Conservation (phyloP, 108 stramenopile genomes). For the Stephanodiscus triporus region DNA sequence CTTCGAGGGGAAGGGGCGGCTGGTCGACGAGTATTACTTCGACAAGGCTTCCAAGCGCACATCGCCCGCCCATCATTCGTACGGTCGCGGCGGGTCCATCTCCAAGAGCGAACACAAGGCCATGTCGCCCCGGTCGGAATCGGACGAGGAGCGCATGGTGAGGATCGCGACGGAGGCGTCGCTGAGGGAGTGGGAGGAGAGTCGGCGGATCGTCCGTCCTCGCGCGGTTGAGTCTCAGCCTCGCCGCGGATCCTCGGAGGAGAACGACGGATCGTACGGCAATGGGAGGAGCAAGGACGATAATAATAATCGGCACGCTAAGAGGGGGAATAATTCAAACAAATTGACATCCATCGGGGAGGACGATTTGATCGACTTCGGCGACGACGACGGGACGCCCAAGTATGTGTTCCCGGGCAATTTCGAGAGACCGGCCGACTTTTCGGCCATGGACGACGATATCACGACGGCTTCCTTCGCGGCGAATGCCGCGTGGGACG, state of each 20-base stretch:
- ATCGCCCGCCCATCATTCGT: background rate
- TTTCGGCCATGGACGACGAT: slow-evolving; percentile 52
- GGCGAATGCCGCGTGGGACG: too few relatives aligned
- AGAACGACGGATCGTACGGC: slow-evolving; percentile 17
- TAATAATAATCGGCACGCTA: too few relatives aligned
- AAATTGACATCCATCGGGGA: slow-evolving; percentile 36
- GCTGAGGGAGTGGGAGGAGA: slow-evolving; percentile 29
- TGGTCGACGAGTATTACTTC: slow-evolving; percentile 49
- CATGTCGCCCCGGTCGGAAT: slow-evolving; percentile 41
- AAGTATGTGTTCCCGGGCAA: slow-evolving; percentile 12
- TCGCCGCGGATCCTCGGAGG: slow-evolving; percentile 3
- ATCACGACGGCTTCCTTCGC: slow-evolving; percentile 43
- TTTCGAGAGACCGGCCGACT: slow-evolving; percentile 18
- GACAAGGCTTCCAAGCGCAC: slow-evolving; percentile 13
- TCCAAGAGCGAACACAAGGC: slow-evolving; percentile 30
- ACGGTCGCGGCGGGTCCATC: slow-evolving; percentile 9
- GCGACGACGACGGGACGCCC: slow-evolving; percentile 23
- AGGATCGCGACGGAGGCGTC: slow-evolving; percentile 43
- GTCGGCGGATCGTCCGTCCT: background rate
- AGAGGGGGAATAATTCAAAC: slow-evolving; percentile 12
- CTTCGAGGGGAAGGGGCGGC: slow-evolving; percentile 21
- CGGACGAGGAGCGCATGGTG: slow-evolving; percentile 41
- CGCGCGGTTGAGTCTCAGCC: background rate
- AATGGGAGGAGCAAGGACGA: background rate
- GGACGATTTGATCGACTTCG: slow-evolving; percentile 53